phyloP scores from a whole-genome alignment of 306 rosid species.

The Cucurbita ficifolia region DNA sequence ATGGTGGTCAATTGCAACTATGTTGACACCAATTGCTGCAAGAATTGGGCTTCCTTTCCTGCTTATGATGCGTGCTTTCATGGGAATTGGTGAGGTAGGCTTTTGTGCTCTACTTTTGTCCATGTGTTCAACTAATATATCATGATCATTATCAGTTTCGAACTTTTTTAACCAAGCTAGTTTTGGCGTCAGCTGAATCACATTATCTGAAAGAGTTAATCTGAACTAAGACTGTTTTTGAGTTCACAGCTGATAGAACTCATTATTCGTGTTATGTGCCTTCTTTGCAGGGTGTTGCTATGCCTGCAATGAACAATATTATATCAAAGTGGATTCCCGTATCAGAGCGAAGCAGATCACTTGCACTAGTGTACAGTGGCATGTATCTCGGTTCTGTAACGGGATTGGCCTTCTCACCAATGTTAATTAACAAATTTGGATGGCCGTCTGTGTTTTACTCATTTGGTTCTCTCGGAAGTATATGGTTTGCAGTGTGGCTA shows the following conservation, averaged over 20 bases:
- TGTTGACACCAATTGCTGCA: slow-evolving; percentile 88
- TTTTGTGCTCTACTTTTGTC: slow-evolving; percentile 11
- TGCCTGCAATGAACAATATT: slow-evolving; percentile 97
- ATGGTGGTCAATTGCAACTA: slow-evolving; percentile 94
- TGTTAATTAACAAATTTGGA: slow-evolving; percentile 60
- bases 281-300: slow-evolving; percentile 86
- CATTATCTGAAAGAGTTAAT: background rate
- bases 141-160: background rate
- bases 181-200: background rate
- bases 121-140: slow-evolving; percentile 1
- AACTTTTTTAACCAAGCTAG: background rate
- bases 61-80: slow-evolving; percentile 81
- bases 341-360: slow-evolving; percentile 95
- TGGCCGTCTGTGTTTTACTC: slow-evolving; percentile 96
- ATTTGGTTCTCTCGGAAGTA: slow-evolving; percentile 92
- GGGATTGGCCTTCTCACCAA: slow-evolving; percentile 77
- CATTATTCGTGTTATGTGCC: background rate
- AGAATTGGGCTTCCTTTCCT: slow-evolving; percentile 71
- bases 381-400: slow-evolving; percentile 97
- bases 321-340: slow-evolving; percentile 95
- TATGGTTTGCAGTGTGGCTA: slow-evolving; percentile 86
- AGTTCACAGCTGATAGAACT: background rate
- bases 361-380: slow-evolving; percentile 88
- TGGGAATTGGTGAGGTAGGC: slow-evolving; percentile 95
- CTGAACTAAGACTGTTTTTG: background rate